A percentile compares a stretch with the other conserved stretches of the same genome.
phyloP scores from a whole-genome alignment of 768 basidiomycete genomes.

The Rhodotorula kratochvilovae region DNA sequence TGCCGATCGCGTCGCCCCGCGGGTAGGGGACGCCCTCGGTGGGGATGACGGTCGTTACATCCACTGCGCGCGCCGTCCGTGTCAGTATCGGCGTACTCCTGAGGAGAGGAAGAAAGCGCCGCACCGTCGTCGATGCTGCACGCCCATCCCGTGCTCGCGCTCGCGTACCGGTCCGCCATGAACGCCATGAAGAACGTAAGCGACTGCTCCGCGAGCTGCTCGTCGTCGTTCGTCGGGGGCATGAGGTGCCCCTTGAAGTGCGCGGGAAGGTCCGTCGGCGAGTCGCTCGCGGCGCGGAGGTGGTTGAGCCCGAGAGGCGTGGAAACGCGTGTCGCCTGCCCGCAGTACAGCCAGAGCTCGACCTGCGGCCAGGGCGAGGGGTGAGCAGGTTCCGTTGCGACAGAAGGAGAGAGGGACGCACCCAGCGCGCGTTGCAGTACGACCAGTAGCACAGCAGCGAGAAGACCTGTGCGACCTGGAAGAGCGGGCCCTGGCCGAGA shows the following conservation, averaged over 20 bases:
- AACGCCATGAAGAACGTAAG: conserved; percentile 33
- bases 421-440: conserved; percentile 10
- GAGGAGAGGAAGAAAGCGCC: not conserved
- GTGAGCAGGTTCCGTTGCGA: not conserved
- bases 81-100: not conserved
- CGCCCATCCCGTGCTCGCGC: conserved; percentile 39
- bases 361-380: conserved; percentile 2
- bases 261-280: not conserved
- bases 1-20: conserved; percentile 1
- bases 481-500: conserved; percentile 23
- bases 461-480: conserved; percentile 37
- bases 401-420: not conserved
- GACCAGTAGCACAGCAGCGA: conserved; percentile 30
- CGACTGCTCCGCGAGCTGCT: conserved; percentile 23
- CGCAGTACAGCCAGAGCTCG: conserved; percentile 39
- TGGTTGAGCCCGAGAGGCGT: conserved; percentile 42
- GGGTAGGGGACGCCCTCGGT: not conserved
- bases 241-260: conserved; percentile 23
- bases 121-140: conserved; percentile 8
- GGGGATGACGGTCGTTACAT: conserved; percentile 26
- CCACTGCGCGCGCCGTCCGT: not conserved
- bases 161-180: conserved; percentile 32
- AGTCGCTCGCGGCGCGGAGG: conserved; percentile 15
- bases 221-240: conserved; percentile 11
- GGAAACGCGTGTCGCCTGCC: conserved; percentile 30